These are phyloP conservation scores for Cryptosporidium canis DNA, from an alignment of 169 alveolate species.

Conservation along the genomic window DNA sequence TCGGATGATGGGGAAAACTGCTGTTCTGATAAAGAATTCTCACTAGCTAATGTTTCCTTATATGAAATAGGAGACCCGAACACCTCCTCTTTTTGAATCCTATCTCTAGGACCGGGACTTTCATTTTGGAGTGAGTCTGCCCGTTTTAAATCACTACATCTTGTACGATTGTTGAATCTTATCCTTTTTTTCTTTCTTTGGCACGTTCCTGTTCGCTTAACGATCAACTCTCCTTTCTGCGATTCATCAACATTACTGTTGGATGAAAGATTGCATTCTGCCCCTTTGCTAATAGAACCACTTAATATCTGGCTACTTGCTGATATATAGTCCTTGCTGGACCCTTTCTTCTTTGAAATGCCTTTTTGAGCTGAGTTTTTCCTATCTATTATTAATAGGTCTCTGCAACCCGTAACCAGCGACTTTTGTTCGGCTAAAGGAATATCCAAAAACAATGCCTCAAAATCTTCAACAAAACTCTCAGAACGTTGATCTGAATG, in stretches of 20 bases:
- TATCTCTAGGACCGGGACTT: not conserved
- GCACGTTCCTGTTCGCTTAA: not conserved
- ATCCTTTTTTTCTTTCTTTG: not conserved
- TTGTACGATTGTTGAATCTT: not conserved
- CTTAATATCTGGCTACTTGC: not conserved
- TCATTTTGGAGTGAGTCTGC: constrained; percentile 4
- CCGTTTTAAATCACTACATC: not conserved
- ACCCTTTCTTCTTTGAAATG: not conserved
- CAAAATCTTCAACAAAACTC: not conserved
- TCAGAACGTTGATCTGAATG: not conserved
- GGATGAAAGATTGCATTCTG: not conserved
- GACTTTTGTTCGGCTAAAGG: not conserved
- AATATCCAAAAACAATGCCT: not conserved
- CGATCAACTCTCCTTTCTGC: not conserved
- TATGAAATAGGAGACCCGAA: constrained; percentile 6
- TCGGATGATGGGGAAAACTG: constrained; percentile 16
- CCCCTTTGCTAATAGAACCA: not conserved
- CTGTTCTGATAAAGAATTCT: not conserved
- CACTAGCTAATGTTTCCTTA: not conserved
- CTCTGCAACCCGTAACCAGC: constrained; percentile 12
- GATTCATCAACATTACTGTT: not conserved
- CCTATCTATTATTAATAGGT: not conserved
- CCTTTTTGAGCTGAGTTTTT: not conserved
- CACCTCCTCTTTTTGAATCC: not conserved
- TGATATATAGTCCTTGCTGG: not conserved